These are phyloP conservation scores for Phytophthora europaea DNA, from an alignment of 352 stramenopile species.

Conservation along the genomic window DNA sequence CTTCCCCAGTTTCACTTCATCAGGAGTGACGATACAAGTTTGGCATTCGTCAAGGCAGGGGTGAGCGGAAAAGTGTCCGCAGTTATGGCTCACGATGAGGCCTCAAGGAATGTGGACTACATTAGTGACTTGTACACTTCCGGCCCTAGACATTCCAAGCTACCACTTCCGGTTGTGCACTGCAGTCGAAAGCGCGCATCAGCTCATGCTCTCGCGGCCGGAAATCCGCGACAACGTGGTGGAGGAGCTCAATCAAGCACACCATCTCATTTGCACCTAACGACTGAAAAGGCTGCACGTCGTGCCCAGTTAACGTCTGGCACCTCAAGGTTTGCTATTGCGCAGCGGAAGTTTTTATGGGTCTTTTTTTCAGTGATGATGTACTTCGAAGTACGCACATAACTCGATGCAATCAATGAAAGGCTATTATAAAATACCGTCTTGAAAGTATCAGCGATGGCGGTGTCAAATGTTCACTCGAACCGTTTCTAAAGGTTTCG, in stretches of 20 bases:
- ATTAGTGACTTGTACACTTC: too few species aligned
- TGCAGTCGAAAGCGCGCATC: not conserved
- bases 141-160: too few species aligned
- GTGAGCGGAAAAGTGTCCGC: too few species aligned
- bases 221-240: slow-evolving; percentile 67
- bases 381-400: not conserved
- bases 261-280: slow-evolving; percentile 88
- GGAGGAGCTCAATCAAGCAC: slow-evolving; percentile 85
- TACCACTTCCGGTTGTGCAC: too few species aligned
- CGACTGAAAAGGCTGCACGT: slow-evolving; percentile 85
- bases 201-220: not conserved
- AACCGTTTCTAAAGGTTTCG: slow-evolving; percentile 24
- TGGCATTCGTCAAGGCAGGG: too few species aligned
- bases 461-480: not conserved
- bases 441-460: not conserved
- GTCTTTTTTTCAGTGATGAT: not conserved
- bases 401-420: not conserved
- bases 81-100: too few species aligned
- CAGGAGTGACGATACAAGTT: too few species aligned
- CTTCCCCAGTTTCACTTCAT: too few species aligned
- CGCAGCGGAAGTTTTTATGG: slow-evolving; percentile 12
- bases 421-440: slow-evolving; percentile 36
- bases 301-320: slow-evolving; percentile 46
- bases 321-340: not conserved
- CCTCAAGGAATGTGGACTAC: too few species aligned